Evolutionary conservation across 305 asterid genomes (phyloP).

Genomic region (Solanum hybrid): DNA sequence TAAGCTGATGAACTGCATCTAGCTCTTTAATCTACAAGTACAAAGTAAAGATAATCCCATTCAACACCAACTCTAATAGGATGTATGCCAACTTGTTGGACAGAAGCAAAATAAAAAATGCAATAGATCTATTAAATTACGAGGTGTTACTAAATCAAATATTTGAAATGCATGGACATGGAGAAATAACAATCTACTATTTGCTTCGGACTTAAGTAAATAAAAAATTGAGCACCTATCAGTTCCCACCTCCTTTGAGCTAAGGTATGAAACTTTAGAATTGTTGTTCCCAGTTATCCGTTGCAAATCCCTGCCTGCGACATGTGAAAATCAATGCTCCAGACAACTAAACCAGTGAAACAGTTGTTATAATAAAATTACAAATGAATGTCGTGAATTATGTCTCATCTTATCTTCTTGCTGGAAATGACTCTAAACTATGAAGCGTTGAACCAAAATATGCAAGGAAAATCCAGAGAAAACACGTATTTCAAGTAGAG

Average conservation of each 20-base stretch:
- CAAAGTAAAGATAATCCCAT: conserved; percentile 21
- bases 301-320: conserved; percentile 97
- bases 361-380: not conserved
- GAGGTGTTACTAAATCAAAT: not conserved
- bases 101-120: not conserved
- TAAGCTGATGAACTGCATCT: conserved; percentile 34
- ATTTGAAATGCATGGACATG: not conserved
- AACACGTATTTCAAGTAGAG: not conserved
- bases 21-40: conserved; percentile 58
- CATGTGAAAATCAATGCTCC: conserved; percentile 62
- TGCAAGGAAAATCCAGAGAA: not conserved
- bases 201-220: not conserved
- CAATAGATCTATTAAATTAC: not conserved
- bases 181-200: not conserved
- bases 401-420: not conserved
- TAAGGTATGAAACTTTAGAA: conserved; percentile 63
- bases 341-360: not conserved
- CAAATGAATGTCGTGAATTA: not conserved
- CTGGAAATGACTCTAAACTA: not conserved
- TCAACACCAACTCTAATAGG: conserved; percentile 1
- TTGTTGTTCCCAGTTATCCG: conserved; percentile 61
- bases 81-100: not conserved
- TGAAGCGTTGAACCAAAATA: not conserved
- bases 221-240: not conserved
- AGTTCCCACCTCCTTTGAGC: conserved; percentile 63